A percentile compares a stretch with the other conserved stretches of the same genome.
phyloP scores from a whole-genome alignment of 2,329 filamentous ascomycete genomes.

The Hymenoscyphus scutula region DNA sequence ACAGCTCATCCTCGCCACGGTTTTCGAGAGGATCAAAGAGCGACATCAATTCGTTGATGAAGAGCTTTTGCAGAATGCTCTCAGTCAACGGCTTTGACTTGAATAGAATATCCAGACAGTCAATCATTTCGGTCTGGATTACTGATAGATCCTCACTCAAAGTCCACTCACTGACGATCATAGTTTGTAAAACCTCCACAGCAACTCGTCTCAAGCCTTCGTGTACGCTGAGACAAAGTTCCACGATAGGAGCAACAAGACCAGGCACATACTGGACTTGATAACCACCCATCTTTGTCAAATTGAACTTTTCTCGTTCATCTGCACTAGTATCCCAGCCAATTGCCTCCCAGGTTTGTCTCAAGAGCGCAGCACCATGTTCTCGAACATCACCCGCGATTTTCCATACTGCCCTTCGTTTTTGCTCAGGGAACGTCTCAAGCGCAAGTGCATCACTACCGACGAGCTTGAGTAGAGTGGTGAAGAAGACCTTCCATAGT shows the following conservation, averaged over 20 bases:
- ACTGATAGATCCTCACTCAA: constrained; percentile 87
- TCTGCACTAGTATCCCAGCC: constrained; percentile 90
- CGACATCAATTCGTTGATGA: constrained; percentile 79
- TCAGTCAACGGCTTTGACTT: constrained; percentile 86
- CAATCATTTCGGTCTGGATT: constrained; percentile 95
- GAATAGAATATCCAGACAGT: constrained; percentile 86
- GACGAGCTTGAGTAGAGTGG: constrained; percentile 82
- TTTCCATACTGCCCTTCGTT: constrained; percentile 95
- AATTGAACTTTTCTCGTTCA: constrained; percentile 72
- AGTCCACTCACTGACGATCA: constrained; percentile 99
- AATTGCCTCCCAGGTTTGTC: constrained; percentile 88
- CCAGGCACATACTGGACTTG: constrained; percentile 97
- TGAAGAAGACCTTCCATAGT: constrained; percentile 91
- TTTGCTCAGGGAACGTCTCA: constrained; percentile 96
- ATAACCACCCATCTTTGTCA: constrained; percentile 88
- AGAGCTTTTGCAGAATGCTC: constrained; percentile 86
- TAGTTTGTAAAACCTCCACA: constrained; percentile 90
- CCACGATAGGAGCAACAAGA: constrained; percentile 86
- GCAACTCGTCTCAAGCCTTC: constrained; percentile 86
- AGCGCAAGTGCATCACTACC: constrained; percentile 85
- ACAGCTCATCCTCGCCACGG: constrained; percentile 68
- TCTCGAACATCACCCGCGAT: constrained; percentile 96
- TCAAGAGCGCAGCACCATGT: constrained; percentile 80
- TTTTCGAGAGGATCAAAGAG: constrained; percentile 72
- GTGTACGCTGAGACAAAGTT: constrained; percentile 92